Conservation (phyloP, 768 basidiomycete genomes). For the Gloeophyllum trabeum region DNA sequence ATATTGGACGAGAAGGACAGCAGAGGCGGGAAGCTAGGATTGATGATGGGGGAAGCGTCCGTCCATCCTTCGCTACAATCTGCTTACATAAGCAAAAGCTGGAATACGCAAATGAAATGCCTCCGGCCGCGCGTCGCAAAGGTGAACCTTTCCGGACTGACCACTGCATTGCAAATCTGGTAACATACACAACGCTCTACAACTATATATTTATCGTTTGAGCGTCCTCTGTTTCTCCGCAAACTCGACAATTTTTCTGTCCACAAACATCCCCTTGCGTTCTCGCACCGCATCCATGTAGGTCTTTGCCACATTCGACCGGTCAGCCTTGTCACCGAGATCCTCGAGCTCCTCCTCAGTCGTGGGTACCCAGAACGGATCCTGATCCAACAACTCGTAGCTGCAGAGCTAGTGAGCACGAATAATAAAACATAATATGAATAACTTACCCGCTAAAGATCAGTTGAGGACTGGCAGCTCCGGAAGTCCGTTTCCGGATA, state of each 20-base stretch:
- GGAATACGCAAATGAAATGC: too few species aligned
- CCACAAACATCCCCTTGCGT: conserved; percentile 92
- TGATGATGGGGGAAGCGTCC: background rate
- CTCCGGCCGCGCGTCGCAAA: too few species aligned
- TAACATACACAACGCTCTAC: background rate
- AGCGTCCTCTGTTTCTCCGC: conserved; percentile 96
- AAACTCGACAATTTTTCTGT: conserved; percentile 87
- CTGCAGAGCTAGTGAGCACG: conserved; percentile 24
- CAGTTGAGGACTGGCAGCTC: conserved; percentile 93
- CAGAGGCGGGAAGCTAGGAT: background rate
- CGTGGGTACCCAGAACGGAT: conserved; percentile 97
- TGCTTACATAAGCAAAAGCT: too few species aligned
- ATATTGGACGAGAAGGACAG: background rate
- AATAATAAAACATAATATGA: conserved; percentile 5
- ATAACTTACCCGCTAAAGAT: conserved; percentile 82
- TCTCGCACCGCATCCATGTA: conserved; percentile 90
- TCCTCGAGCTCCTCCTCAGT: conserved; percentile 97
- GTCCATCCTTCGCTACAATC: too few species aligned
- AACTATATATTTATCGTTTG: conserved; percentile 21
- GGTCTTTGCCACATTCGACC: conserved; percentile 82
- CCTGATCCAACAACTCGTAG: conserved; percentile 87
- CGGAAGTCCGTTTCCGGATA: conserved; percentile 91
- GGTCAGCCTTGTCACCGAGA: conserved; percentile 91
- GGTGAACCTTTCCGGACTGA: too few species aligned
- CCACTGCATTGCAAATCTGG: too few species aligned